Conservation (phyloP, 2,329 filamentous ascomycete genomes). For the Penicillium sp. region DNA sequence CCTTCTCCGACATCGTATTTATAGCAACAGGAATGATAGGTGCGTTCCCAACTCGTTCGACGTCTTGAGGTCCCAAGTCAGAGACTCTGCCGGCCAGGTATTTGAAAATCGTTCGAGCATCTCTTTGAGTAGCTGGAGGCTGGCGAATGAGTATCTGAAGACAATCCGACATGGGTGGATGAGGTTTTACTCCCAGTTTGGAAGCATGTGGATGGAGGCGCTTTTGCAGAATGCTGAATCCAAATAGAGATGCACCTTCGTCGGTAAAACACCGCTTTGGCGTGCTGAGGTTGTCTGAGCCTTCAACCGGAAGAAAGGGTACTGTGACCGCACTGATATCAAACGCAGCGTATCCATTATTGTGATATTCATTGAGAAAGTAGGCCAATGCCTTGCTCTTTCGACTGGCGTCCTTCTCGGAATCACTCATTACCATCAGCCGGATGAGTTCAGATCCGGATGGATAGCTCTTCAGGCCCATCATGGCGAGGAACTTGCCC, state of each 20-base stretch:
- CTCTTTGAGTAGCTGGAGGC: conserved; percentile 68
- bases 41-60: conserved; percentile 65
- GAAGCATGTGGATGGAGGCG: conserved; percentile 79
- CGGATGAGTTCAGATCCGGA: conserved; percentile 73
- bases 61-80: conserved; percentile 68
- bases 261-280: conserved; percentile 85
- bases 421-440: conserved; percentile 70
- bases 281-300: conserved; percentile 64
- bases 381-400: conserved; percentile 76
- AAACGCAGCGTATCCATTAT: conserved; percentile 72
- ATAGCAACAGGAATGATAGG: conserved; percentile 70
- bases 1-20: conserved; percentile 45
- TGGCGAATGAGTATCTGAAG: conserved; percentile 71
- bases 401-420: conserved; percentile 54
- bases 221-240: conserved; percentile 74
- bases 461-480: conserved; percentile 76
- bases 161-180: conserved; percentile 79
- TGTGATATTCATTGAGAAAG: conserved; percentile 77
- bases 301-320: conserved; percentile 73
- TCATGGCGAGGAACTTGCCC: conserved; percentile 69
- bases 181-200: conserved; percentile 82
- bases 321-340: conserved; percentile 60
- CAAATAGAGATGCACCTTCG: conserved; percentile 72
- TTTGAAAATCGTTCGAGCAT: conserved; percentile 73
- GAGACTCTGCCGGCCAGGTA: conserved; percentile 80